phyloP scores from a whole-genome alignment of 345 rosid genomes.

The Leavenworthia alabamica region DNA sequence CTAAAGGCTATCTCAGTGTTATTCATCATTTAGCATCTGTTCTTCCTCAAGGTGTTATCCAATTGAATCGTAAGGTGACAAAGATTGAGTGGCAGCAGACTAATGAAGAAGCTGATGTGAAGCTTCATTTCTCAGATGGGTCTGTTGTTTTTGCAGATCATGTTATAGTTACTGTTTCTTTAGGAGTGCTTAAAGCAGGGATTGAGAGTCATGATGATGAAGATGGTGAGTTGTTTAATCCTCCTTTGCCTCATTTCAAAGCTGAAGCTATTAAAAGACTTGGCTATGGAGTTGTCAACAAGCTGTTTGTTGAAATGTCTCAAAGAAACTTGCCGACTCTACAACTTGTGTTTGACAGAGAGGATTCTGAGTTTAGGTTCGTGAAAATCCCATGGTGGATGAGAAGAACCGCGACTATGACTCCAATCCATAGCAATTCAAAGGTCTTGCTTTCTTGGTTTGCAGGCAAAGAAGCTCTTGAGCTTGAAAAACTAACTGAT shows the following conservation, averaged over 20 bases:
- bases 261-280: conserved; percentile 68
- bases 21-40: conserved; percentile 61
- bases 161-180: conserved; percentile 78
- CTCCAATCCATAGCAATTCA: conserved; percentile 68
- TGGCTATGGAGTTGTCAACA: conserved; percentile 93
- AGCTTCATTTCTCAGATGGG: conserved; percentile 78
- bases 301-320: conserved; percentile 52
- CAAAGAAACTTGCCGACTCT: conserved; percentile 49
- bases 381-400: conserved; percentile 87
- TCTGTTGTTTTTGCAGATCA: conserved; percentile 74
- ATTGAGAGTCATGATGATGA: conserved; percentile 21
- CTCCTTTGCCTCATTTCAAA: conserved; percentile 74
- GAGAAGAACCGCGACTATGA: conserved; percentile 75
- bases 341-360: conserved; percentile 61
- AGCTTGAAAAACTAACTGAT: conserved; percentile 67
- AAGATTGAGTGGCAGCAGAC: conserved; percentile 75
- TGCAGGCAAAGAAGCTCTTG: conserved; percentile 90
- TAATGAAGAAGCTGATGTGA: conserved; percentile 45
- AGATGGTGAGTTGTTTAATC: conserved; percentile 67
- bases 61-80: conserved; percentile 51
- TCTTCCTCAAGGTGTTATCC: conserved; percentile 64
- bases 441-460: conserved; percentile 79
- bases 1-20: conserved; percentile 72
- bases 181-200: conserved; percentile 86
- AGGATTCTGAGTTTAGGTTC: conserved; percentile 48